phyloP scores from a whole-genome alignment of 192 early-diverging fungal genomes.

The Chytriomyces sp. region DNA sequence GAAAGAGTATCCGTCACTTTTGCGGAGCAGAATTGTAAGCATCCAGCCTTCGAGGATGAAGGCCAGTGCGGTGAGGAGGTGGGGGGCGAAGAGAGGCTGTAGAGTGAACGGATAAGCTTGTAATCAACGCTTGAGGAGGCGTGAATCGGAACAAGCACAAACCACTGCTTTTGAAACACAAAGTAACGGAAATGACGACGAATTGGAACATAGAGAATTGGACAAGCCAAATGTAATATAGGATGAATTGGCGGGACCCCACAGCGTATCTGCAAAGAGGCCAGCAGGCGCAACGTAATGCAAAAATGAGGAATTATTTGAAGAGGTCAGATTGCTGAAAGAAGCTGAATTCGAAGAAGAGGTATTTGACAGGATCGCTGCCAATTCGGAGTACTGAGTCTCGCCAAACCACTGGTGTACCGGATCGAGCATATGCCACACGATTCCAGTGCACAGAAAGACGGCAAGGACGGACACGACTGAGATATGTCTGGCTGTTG shows the following conservation, averaged over 20 bases:
- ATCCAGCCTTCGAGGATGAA: conserved; percentile 14
- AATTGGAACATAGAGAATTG: too few species aligned
- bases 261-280: not conserved
- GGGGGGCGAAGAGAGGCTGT: too few species aligned
- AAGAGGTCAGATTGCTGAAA: not conserved
- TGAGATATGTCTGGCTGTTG: not conserved
- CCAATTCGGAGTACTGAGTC: conserved; percentile 1
- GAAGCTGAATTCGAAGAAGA: too few species aligned
- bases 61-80: too few species aligned
- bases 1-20: not conserved
- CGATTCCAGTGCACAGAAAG: not conserved
- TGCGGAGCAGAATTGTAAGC: not conserved
- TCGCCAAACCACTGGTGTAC: conserved; percentile 20
- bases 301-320: not conserved
- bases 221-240: too few species aligned
- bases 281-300: not conserved
- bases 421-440: conserved; percentile 3
- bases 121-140: too few species aligned
- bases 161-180: too few species aligned
- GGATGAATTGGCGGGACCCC: not conserved
- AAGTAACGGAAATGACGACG: too few species aligned
- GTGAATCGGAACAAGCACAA: too few species aligned
- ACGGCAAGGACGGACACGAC: not conserved
- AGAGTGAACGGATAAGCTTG: too few species aligned
- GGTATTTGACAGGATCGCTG: not conserved